Conservation (phyloP, 164 flowering plant genomes). For the Umbellularia californica region DNA sequence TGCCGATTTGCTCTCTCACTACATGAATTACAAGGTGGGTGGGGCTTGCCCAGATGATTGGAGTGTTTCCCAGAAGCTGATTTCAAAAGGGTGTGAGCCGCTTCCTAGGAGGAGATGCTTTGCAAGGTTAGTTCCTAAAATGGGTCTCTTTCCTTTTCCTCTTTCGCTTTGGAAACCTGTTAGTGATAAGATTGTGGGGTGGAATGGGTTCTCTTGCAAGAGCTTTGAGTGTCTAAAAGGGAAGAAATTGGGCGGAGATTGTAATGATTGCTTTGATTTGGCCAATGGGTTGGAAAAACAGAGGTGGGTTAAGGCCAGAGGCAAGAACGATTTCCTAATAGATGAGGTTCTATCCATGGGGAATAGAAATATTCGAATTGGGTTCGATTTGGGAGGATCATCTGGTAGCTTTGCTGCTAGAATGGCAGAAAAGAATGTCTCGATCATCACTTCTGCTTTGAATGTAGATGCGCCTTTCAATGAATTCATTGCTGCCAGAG, state of each 20-base stretch:
- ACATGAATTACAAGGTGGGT: slow-evolving; percentile 68
- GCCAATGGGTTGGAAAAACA: slow-evolving; percentile 51
- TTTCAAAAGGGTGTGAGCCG: slow-evolving; percentile 85
- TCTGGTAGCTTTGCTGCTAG: slow-evolving; percentile 91
- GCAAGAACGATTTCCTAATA: slow-evolving; percentile 73
- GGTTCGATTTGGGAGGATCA: slow-evolving; percentile 86
- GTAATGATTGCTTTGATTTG: slow-evolving; percentile 78
- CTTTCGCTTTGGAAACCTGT: slow-evolving; percentile 75
- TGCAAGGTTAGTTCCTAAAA: slow-evolving; percentile 50
- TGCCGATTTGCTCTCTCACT: slow-evolving; percentile 61
- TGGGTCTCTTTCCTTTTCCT: slow-evolving; percentile 56
- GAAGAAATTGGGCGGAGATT: slow-evolving; percentile 58
- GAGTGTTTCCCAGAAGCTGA: slow-evolving; percentile 77
- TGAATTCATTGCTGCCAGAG: slow-evolving; percentile 92
- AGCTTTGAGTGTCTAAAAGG: slow-evolving; percentile 60
- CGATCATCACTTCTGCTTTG: slow-evolving; percentile 65
- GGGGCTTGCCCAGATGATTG: slow-evolving; percentile 85
- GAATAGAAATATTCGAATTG: slow-evolving; percentile 64
- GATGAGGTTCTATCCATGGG: slow-evolving; percentile 83
- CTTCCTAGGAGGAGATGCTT: slow-evolving; percentile 83
- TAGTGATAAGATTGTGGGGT: slow-evolving; percentile 59
- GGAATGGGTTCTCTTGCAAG: slow-evolving; percentile 87
- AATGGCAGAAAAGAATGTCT: slow-evolving; percentile 84
- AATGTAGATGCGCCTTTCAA: slow-evolving; percentile 76
- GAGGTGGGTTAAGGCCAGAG: slow-evolving; percentile 56